A percentile compares a stretch with the other conserved stretches of the same genome.
These are phyloP conservation scores for Puccinia coronata DNA, from an alignment of 1,284 basidiomycete genomes.

Conservation along the genomic window DNA sequence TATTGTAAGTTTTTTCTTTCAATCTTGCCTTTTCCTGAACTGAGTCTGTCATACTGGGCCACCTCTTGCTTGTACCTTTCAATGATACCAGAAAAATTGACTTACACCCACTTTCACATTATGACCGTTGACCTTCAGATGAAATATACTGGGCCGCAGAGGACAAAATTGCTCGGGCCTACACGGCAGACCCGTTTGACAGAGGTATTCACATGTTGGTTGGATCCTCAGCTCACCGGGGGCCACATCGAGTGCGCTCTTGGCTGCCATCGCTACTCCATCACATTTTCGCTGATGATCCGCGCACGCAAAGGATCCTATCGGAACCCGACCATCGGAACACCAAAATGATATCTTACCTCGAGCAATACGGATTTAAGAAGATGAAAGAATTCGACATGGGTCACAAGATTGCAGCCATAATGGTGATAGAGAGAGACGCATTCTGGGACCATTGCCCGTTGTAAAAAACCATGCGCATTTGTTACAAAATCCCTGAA, in stretches of 20 bases:
- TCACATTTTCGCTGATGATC: slow-evolving; percentile 64
- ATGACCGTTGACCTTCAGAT: not conserved
- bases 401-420: slow-evolving; percentile 54
- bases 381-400: slow-evolving; percentile 53
- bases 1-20: slow-evolving; percentile 29
- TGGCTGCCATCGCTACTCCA: slow-evolving; percentile 64
- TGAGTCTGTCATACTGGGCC: not conserved
- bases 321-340: slow-evolving; percentile 62
- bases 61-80: not conserved
- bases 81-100: not conserved
- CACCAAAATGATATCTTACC: slow-evolving; percentile 53
- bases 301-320: slow-evolving; percentile 62
- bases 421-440: slow-evolving; percentile 54
- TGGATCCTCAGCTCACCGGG: slow-evolving; percentile 53
- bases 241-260: slow-evolving; percentile 59
- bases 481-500: not conserved
- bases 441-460: slow-evolving; percentile 53
- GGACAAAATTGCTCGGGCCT: slow-evolving; percentile 31
- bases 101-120: not conserved
- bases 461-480: slow-evolving; percentile 46
- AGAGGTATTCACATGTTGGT: slow-evolving; percentile 54
- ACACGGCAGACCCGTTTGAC: slow-evolving; percentile 24
- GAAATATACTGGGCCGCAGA: slow-evolving; percentile 47
- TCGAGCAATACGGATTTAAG: slow-evolving; percentile 54
- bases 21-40: not conserved